phyloP scores from a whole-genome alignment of 2,329 filamentous ascomycete genomes.

The Phyllosticta paracitricarpa region DNA sequence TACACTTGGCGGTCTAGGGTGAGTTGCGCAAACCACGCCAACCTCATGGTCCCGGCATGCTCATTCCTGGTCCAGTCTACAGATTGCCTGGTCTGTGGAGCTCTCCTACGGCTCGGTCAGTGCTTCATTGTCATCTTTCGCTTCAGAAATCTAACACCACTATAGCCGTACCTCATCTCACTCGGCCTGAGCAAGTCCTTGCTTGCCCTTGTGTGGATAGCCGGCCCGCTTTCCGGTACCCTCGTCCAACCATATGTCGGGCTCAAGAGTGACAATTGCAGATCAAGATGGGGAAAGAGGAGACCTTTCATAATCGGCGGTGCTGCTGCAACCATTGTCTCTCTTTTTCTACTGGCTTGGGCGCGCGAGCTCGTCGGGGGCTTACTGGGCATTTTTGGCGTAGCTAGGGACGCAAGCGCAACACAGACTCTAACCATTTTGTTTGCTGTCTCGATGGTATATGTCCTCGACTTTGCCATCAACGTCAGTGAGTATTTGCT shows the following conservation, averaged over 20 bases:
- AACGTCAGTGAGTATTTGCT: slow-evolving; percentile 58
- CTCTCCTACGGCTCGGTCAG: slow-evolving; percentile 76
- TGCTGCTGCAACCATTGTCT: slow-evolving; percentile 38
- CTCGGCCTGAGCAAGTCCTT: slow-evolving; percentile 44
- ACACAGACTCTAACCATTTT: slow-evolving; percentile 61
- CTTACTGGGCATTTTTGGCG: slow-evolving; percentile 60
- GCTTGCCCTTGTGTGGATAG: slow-evolving; percentile 45
- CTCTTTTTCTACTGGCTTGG: slow-evolving; percentile 42
- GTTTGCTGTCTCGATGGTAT: slow-evolving; percentile 76
- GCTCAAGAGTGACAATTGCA: slow-evolving; percentile 42
- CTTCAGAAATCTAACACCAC: slow-evolving; percentile 3
- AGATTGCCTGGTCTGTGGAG: slow-evolving; percentile 94
- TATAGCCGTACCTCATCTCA: slow-evolving; percentile 41
- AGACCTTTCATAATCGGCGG: slow-evolving; percentile 44
- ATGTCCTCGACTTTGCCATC: slow-evolving; percentile 86
- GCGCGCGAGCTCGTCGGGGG: slow-evolving; percentile 49
- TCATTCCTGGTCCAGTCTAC: slow-evolving; percentile 46
- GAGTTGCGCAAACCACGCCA: slow-evolving; percentile 16
- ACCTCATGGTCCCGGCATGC: not conserved
- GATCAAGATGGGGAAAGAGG: slow-evolving; percentile 39
- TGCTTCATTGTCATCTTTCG: slow-evolving; percentile 11
- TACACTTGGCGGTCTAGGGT: slow-evolving; percentile 74
- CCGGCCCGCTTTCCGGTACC: slow-evolving; percentile 44
- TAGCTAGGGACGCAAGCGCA: slow-evolving; percentile 51
- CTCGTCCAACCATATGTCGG: slow-evolving; percentile 46